Base-by-base conservation (phyloP, 192 early-diverging fungal species). In the Irineochytrium annulatum region DNA sequence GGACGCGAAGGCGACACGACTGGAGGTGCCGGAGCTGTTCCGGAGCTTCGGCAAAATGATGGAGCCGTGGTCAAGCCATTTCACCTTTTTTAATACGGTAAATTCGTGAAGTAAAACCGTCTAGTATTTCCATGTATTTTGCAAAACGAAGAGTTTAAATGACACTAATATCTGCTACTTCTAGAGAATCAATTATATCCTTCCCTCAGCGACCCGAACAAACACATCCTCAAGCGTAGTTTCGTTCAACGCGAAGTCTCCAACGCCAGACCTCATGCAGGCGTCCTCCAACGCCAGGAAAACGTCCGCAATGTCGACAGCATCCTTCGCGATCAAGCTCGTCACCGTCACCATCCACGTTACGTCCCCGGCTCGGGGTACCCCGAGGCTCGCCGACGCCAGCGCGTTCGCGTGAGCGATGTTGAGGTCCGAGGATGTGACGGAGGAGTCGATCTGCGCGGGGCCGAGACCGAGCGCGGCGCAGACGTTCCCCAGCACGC, bases 221-320 rank as follows among this genome's bases (percentile, higher is more conserved):
- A 89, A 89, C 20, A 89, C 86, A 61, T 87, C 86, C 62, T 89
- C 87, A 26, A 89, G 55, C 8, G 80, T 83, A 3, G 85, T 86
- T 67, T 89, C 79, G 32, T 76, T 77, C 19, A 91, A 53, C 24
- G 86, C 88, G 81, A 82, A 91, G 60, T 90, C 88, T 37, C 28
- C 46, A 41, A 71, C 55, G 3, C 51, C 60, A 28, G 54, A 14
- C 26, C 35, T 14, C 29, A 43, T 39, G 34, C 59, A 54, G 2
- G 48, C 46, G 20, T 52, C 16, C 45, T 54, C 54, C 27, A 69
- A 63, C 11, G 11, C 43, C 61, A 63, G 22, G 34, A 71, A 71
- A 5, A 46, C 57, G 14, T 30, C 39, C 1, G 64, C 68, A 6
- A 67, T 45, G 29, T 70, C 68, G 39, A 66, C 56, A 17, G 14